phyloP scores from a whole-genome alignment of 352 stramenopile species.

The Phytophthora niederhauseri region DNA sequence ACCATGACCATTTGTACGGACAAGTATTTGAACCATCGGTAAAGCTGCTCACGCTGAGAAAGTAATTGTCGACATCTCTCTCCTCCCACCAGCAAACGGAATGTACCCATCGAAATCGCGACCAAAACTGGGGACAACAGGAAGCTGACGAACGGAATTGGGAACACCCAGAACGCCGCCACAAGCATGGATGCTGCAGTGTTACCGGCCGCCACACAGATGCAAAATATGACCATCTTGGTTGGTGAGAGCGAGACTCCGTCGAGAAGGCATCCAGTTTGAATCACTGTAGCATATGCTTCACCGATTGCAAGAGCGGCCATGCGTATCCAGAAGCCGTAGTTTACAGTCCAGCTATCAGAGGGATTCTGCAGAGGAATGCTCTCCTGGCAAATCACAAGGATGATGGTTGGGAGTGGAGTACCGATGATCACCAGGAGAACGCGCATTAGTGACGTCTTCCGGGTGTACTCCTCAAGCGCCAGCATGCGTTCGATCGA shows the following conservation, averaged over 20 bases:
- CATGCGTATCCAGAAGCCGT: constrained; percentile 16
- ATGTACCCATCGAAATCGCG: neutral
- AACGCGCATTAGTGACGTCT: constrained; percentile 1
- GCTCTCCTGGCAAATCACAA: constrained; percentile 10
- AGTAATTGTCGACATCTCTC: constrained; percentile 4
- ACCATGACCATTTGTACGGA: constrained; percentile 10
- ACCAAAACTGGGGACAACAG: constrained; percentile 6
- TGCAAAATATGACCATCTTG: neutral
- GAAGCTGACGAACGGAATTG: constrained; percentile 10
- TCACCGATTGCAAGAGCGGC: neutral
- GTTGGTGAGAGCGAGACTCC: neutral
- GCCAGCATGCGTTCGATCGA: constrained; percentile 10
- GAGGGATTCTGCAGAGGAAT: constrained; percentile 11
- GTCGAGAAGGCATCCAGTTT: neutral
- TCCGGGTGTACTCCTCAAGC: constrained; percentile 10
- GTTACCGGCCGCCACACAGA: neutral
- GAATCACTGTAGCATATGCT: neutral
- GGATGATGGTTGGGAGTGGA: constrained; percentile 4
- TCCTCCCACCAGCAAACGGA: neutral
- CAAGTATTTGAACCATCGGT: constrained; percentile 5
- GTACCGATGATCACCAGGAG: constrained; percentile 9
- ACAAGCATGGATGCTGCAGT: constrained; percentile 4
- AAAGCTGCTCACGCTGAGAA: constrained; percentile 7
- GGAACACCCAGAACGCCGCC: constrained; percentile 10
- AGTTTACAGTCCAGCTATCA: constrained; percentile 10